Conservation (phyloP, 2,329 filamentous ascomycete genomes). For the Pseudogymnoascus sp. region DNA sequence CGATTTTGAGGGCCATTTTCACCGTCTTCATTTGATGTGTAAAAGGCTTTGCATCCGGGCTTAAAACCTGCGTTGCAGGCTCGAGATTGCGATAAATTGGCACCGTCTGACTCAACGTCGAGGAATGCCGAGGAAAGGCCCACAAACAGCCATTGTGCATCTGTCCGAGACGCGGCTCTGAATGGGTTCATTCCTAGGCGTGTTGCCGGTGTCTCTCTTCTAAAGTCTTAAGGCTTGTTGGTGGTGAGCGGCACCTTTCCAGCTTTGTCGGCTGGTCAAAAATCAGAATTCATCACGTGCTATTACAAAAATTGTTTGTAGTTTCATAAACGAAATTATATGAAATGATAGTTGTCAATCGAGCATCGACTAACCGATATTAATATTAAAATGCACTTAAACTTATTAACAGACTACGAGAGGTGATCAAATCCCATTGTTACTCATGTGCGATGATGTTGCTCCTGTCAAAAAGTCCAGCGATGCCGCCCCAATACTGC, state of each 20-base stretch:
- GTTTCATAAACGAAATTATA: neutral
- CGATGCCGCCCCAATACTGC: neutral
- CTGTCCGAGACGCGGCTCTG: neutral
- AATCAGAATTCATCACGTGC: neutral
- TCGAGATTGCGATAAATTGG: neutral
- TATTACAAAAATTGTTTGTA: neutral
- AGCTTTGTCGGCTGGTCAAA: neutral
- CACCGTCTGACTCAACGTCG: neutral
- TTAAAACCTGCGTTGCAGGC: slow-evolving; percentile 34
- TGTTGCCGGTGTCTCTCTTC: neutral
- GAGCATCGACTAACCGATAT: neutral
- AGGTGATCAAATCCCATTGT: neutral
- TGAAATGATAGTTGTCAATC: neutral
- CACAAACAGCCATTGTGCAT: neutral
- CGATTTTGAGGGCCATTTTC: slow-evolving; percentile 23
- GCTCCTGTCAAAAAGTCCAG: neutral
- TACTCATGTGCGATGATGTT: neutral
- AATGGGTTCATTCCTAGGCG: neutral
- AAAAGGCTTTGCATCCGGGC: slow-evolving; percentile 54
- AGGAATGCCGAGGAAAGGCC: neutral
- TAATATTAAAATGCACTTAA: neutral
- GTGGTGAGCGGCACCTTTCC: neutral
- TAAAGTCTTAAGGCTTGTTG: neutral
- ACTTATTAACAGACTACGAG: neutral
- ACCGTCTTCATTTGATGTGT: slow-evolving; percentile 36